Evolutionary conservation across 768 basidiomycete genomes (phyloP), one percentile per base, ranked within the genome.

Genomic region (Suillus hirtellus): DNA sequence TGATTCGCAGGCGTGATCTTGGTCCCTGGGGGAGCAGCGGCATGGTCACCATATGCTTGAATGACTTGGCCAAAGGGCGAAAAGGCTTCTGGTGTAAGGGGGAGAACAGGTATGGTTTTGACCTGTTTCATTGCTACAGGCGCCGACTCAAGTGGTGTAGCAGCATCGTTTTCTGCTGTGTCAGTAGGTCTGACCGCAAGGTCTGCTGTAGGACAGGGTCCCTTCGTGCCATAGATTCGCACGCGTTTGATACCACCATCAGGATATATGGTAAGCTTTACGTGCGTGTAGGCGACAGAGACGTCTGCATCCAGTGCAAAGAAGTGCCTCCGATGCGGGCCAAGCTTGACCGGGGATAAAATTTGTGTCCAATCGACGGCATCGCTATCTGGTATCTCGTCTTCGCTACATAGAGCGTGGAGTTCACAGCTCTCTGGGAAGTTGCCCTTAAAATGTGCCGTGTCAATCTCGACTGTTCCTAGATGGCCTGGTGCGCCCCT

Each of bases 241-340:
- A 99, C 80, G 27, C 97, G 86, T 78, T 99, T 99, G 72, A 98
- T 78, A 31, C 97, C 97, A 49, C 97, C 97, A 70, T 99, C 96
- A 1, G 97, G 97, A 73, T 90, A 85, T 69, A 97, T 96, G 21
- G 91, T 93, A 64, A 97, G 77, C 68, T 88, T 86, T 63, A 98
- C 84, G 74, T 99, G 96, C 15, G 88, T 95, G 74, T 87, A 96
- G 21, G 79, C 72, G 63, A 74, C 75, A 14, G 77, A 84, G 56
- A 81, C 76, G 19, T 85, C 82, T 71, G 88, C 84, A 68, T 89
- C 87, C 63, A 96, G 80, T 71, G 92, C 89, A 79, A 97, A 95
- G 74, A 84, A 91, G 72, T 98, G 96, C 73, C 92, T 89, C 67
- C 89, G 81, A 79, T 98, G 90, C 3, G 97, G 92, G 9, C 95